Evolutionary conservation across 805 yeast genomes (phyloP), one percentile per base, ranked within the genome.

Genomic region (Hanseniaspora guilliermondii): DNA sequence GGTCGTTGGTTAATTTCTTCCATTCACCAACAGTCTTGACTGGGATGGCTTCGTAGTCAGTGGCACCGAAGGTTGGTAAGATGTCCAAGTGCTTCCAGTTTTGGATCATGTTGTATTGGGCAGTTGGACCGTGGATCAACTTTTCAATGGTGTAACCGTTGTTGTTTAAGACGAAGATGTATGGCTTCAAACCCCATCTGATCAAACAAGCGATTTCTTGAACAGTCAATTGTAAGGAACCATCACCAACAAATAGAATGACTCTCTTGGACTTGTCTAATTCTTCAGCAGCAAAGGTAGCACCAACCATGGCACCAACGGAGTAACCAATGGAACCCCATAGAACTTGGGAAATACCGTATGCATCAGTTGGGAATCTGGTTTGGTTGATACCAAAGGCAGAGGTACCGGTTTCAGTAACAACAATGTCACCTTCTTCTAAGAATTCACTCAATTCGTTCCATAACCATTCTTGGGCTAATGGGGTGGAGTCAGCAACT

Each of bases 301-400:
- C 86, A 66, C 87, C 87, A 57, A 78, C 67, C 24, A 80, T 71
- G 47, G 85, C 79, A 66, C 86, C 86, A 56, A 80, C 77, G 49
- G 86, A 73, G 70, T 69, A 81, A 63, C 87, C 87, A 66, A 82
- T 82, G 49, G 86, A 80, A 62, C 87, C 86, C 85, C 85, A 82
- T 62, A 82, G 71, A 53, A 80, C 86, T 72, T 82, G 87, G 55
- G 86, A 80, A 58, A 82, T 81, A 67, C 85, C 86, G 59, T 75
- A 70, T 42, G 79, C 73, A 65, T 76, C 68, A 60, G 72, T 67
- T 59, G 87, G 87, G 78, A 78, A 81, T 65, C 76, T 76, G 30
- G 85, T 71, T 65, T 78, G 80, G 60, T 78, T 74, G 59, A 82
- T 77, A 71, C 87, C 87, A 63, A 82, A 82, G 53, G 85, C 82